Percentiles rank a stretch among this genome's conserved stretches.
Evolutionary conservation across 2,329 filamentous ascomycete species (phyloP).

Genomic region (Stachybotrys chlorohalonatus): DNA sequence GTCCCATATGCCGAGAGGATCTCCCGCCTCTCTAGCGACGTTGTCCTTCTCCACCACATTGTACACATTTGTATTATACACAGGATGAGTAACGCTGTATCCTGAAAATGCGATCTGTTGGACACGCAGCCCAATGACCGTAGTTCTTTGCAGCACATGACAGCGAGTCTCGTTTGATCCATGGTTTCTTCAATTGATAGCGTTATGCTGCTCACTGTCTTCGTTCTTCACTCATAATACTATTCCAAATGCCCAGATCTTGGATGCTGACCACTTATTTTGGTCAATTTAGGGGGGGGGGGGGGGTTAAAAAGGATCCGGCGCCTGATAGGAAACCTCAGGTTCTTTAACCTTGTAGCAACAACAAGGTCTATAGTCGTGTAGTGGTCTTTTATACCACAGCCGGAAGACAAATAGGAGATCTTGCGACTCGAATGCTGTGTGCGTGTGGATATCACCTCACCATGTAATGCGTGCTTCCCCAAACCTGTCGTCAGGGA

Average conservation of each 20-base stretch:
- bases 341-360: too few relatives aligned
- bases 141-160: neutral
- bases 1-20: slow-evolving; percentile 88
- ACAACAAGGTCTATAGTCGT: too few relatives aligned
- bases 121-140: neutral
- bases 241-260: too few relatives aligned
- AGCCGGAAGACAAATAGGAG: too few relatives aligned
- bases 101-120: neutral
- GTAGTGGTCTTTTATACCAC: too few relatives aligned
- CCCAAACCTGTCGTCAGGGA: slow-evolving; percentile 37
- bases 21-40: slow-evolving; percentile 64
- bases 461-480: slow-evolving; percentile 40
- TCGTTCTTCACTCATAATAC: too few relatives aligned
- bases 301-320: too few relatives aligned
- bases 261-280: too few relatives aligned
- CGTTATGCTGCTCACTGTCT: too few relatives aligned
- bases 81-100: neutral
- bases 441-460: neutral
- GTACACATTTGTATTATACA: neutral
- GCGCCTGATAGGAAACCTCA: too few relatives aligned
- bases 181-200: neutral
- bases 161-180: neutral
- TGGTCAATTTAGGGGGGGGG: too few relatives aligned
- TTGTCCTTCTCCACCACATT: neutral
- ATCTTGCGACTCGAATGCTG: neutral